phyloP scores from a whole-genome alignment of 345 rosid species.

The Capsella bursapastoris region DNA sequence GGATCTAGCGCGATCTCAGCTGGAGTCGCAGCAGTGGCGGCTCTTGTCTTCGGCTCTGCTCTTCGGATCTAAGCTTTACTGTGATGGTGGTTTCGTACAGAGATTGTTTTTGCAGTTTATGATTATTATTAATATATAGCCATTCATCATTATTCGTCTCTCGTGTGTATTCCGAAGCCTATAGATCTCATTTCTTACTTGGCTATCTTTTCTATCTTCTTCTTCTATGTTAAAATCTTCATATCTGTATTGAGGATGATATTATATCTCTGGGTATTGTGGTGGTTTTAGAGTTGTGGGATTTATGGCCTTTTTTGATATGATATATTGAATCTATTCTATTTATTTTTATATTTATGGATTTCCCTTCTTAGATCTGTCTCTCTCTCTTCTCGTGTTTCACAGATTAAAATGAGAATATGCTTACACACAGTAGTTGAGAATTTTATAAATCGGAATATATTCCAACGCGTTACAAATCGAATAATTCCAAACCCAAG shows the following conservation, averaged over 20 bases:
- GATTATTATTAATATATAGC: not conserved
- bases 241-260: constrained; percentile 32
- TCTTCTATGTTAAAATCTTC: constrained; percentile 9
- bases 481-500: not conserved
- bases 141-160: constrained; percentile 40
- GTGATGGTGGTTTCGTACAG: constrained; percentile 45
- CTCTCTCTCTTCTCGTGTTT: too few relatives aligned
- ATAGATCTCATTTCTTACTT: constrained; percentile 33
- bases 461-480: too few relatives aligned
- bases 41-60: constrained; percentile 55
- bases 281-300: constrained; percentile 21
- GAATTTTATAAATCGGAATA: too few relatives aligned
- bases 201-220: not conserved
- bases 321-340: constrained; percentile 34
- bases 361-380: constrained; percentile 26
- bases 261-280: constrained; percentile 17
- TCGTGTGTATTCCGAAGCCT: constrained; percentile 44
- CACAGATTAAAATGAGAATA: too few relatives aligned
- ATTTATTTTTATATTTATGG: constrained; percentile 36
- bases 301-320: constrained; percentile 26
- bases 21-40: constrained; percentile 46
- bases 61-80: constrained; percentile 52
- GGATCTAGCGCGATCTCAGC: constrained; percentile 55
- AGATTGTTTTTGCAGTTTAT: constrained; percentile 27
- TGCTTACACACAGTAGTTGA: too few relatives aligned